Evolutionary conservation across 2,329 filamentous ascomycete species (phyloP), one percentile per base, ranked within the genome.

Genomic region (Alternaria solani): DNA sequence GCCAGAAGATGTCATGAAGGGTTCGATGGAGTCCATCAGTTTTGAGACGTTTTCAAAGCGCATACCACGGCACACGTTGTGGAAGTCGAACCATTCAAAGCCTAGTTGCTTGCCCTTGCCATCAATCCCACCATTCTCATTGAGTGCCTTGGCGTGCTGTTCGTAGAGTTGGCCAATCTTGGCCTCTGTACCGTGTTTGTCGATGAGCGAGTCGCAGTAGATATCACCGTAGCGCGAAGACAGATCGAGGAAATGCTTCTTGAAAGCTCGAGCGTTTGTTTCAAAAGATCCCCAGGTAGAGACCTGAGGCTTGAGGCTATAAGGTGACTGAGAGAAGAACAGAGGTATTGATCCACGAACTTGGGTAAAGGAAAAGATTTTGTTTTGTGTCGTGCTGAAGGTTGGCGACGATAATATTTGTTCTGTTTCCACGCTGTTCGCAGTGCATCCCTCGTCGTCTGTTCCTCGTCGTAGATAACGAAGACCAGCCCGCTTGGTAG

Each of bases 81-180:
- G 95, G 71, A 99, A 99, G 74, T 99, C 95, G 70, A 98, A 99
- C 95, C 95, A 99, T 74, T 97, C 92, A 72, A 96, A 96, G 0
- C 83, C 85, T 12, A 95, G 79, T 9, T 82, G 76, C 11, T 73
- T 75, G 12, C 76, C 77, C 52, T 79, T 75, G 11, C 81, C 83
- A 59, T 87, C 83, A 20, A 84, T 75, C 5, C 84, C 82, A 7
- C 83, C 83, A 7, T 68, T 56, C 9, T 89, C 84, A 64, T 95
- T 96, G 54, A 94, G 81, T 25, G 82, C 79, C 49, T 87, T 81
- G 1, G 91, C 85, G 59, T 88, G 88, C 51, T 86, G 84, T 71
- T 96, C 87, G 73, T 93, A 99, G 36, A 89, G 85, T 54, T 90
- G 86, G 4, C 94, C 95, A 49, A 98, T 88, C 18, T 89, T 87